Base-by-base conservation (phyloP, 2,329 filamentous ascomycete species). In the Aureobasidium zeae region DNA sequence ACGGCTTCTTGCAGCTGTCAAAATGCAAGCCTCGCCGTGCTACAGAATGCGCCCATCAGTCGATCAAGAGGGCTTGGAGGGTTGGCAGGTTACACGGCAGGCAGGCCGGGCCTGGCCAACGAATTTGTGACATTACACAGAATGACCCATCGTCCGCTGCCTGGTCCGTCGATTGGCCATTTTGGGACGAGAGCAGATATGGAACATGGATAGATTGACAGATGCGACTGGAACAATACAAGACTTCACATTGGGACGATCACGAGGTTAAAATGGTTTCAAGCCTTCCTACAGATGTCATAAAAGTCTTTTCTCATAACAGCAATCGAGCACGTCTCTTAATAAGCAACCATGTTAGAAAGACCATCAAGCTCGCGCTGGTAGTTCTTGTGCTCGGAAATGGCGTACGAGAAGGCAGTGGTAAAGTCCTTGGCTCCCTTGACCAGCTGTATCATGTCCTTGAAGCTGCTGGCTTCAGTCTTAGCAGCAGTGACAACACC, bases 301-400 rank as follows among this genome's bases (percentile, higher is more conserved):
- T 25, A 6, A 11, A 25, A 6, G 22, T 25, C 22, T 25, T 25
- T 25, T 29, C n/a, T n/a, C 12, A 29, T 11, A 29, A 29, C 7
- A 29, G 26, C n/a, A 9, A 1, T 31, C 15, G 9, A 17, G 15
- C 29, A 11, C n/a, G 6, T 16, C 6, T 34, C 31, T 48, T 76
- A 88, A 54, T 81, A 89, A 1, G 83, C 81, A 46, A 89, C 74
- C 68, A 76, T 71, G 2, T 66, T 61, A 41, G 65, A 74, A 53
- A 89, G 61, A 0, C 85, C 85, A 50, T 83, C 77, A 58, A 83
- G 48, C 69, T 93, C 85, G 16, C 86, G 69, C 41, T 79, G 70
- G 64, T 77, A 93, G 58, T 83, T 83, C 55, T 79, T 74, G 57
- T 91, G 85, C 64, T 77, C 73, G 16, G 78, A 75, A 43, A 91